Evolutionary conservation across 148 eudicot species (phyloP).

Genomic region (Fagopyrum homotropicum): DNA sequence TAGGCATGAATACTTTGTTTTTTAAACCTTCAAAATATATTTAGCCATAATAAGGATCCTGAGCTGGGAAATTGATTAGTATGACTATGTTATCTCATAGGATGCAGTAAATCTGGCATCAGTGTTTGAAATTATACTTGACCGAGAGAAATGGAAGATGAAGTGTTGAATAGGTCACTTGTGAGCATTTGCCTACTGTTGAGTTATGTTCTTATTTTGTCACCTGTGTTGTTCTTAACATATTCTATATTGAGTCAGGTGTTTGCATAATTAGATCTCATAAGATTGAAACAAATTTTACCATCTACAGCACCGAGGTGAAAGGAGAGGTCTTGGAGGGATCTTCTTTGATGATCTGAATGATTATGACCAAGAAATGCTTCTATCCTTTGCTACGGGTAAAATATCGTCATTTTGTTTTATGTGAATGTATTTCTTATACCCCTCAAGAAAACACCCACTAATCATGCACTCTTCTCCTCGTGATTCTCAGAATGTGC

Average conservation of each 20-base stretch:
- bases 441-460: background rate
- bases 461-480: background rate
- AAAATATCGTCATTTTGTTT: conserved; percentile 9
- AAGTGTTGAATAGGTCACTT: too few species aligned
- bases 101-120: background rate
- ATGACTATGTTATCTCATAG: background rate
- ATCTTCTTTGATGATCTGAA: conserved; percentile 96
- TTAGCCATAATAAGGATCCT: background rate
- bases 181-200: too few species aligned
- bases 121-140: background rate
- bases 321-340: conserved; percentile 98
- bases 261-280: background rate
- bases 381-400: conserved; percentile 92
- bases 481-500: conserved; percentile 67
- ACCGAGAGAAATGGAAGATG: background rate
- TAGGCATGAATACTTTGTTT: background rate
- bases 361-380: conserved; percentile 94
- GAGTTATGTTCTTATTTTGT: too few species aligned
- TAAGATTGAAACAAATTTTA: background rate
- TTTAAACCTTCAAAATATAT: background rate
- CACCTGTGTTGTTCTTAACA: too few species aligned
- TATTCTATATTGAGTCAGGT: background rate
- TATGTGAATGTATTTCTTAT: background rate
- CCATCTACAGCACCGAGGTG: conserved; percentile 76
- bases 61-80: background rate